phyloP scores from a whole-genome alignment of 768 basidiomycete genomes.

The Hygrocybe punicea region DNA sequence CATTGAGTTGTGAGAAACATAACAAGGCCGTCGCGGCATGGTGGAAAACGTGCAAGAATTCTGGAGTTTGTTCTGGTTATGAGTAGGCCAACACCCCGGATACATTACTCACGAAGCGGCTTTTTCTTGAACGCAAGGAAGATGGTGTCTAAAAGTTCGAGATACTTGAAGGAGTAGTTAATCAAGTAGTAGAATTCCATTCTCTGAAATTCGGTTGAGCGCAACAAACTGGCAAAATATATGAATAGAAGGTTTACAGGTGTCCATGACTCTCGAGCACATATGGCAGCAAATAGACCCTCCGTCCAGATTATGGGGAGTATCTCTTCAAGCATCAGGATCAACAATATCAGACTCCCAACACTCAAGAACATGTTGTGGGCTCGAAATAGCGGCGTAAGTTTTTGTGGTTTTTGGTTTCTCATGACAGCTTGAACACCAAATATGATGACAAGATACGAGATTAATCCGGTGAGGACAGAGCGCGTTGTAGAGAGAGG shows the following conservation, averaged over 20 bases:
- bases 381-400: conserved; percentile 78
- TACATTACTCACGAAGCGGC: conserved; percentile 68
- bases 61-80: conserved; percentile 36
- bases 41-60: conserved; percentile 98
- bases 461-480: conserved; percentile 65
- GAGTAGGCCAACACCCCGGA: neutral
- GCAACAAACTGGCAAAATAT: conserved; percentile 7
- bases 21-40: conserved; percentile 96
- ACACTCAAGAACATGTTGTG: conserved; percentile 88
- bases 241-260: conserved; percentile 51
- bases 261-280: conserved; percentile 77
- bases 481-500: conserved; percentile 79
- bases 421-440: conserved; percentile 82
- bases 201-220: conserved; percentile 45
- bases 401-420: conserved; percentile 65
- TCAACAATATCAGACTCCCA: conserved; percentile 80
- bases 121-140: conserved; percentile 99
- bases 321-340: conserved; percentile 91
- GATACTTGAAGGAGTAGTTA: conserved; percentile 98
- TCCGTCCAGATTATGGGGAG: conserved; percentile 70
- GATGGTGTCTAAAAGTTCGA: conserved; percentile 94
- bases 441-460: conserved; percentile 89
- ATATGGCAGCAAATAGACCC: conserved; percentile 75
- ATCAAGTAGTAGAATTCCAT: conserved; percentile 97
- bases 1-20: conserved; percentile 92